Base-by-base conservation (phyloP, 2,329 filamentous ascomycete species). In the Diaporthe sp. region DNA sequence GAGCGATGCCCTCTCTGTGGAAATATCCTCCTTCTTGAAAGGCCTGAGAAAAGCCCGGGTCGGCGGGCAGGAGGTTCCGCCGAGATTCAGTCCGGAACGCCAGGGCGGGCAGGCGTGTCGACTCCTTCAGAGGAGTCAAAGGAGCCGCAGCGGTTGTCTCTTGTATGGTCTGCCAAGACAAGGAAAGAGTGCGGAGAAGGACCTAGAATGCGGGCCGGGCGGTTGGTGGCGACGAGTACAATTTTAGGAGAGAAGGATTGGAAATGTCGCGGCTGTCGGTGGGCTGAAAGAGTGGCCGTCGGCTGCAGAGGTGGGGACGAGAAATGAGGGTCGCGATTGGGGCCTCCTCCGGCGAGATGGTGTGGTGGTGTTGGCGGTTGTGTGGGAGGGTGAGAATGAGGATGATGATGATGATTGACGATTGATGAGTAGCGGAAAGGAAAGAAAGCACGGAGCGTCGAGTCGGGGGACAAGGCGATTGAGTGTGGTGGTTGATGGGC, bases 31-130 rank as follows among this genome's bases (percentile, higher is more conserved):
- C 81, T 68, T 80, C 80, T 67, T 80, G 79, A 58, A 77, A 74
- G 25, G 73, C 73, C 49, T 75, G 60, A 34, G 79, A 77, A 57
- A 82, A 82, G 57, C 80, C 78, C 49, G 81, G 80, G 76, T 85
- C 84, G 77, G 81, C 82, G 78, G 82, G 82, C 79, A 88, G 82
- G 70, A 87, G 84, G 70, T 85, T 87, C 81, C 85, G 86, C 80
- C 86, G 85, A 51, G 85, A 83, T 74, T 88, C 86, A 79, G 84
- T 84, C 81, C 83, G 83, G 79, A 82, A 84, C 83, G 86, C 86
- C 87, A 88, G 84, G 84, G 80, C 84, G 85, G 84, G 84, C 84
- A 80, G 79, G 76, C 82, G 78, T 72, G 72, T 73, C 75, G 80
- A 81, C 81, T 79, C 81, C 79, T 79, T 44, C 61, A 76, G 78